Conservation (phyloP, 2,329 filamentous ascomycete species). For the Fusarium kyushuense region DNA sequence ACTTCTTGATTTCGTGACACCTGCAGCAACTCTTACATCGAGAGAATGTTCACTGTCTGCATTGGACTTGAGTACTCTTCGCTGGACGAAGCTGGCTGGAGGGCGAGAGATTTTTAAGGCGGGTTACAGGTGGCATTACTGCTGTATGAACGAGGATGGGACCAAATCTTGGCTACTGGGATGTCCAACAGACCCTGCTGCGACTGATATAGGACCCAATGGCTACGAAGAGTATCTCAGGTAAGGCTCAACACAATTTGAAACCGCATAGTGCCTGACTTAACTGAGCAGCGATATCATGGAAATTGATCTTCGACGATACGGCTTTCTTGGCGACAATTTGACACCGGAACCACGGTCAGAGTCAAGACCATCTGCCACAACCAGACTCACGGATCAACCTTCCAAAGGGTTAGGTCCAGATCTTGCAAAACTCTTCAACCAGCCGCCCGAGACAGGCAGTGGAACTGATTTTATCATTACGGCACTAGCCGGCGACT, state of each 20-base stretch:
- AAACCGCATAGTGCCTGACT: constrained; percentile 33
- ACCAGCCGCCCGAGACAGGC: constrained; percentile 83
- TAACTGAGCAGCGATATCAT: constrained; percentile 78
- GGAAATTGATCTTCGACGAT: constrained; percentile 90
- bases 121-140: constrained; percentile 98
- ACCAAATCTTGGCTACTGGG: constrained; percentile 98
- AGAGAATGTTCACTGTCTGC: constrained; percentile 92
- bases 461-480: constrained; percentile 92
- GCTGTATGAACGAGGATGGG: constrained; percentile 92
- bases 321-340: constrained; percentile 89
- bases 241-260: constrained; percentile 40
- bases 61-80: constrained; percentile 84
- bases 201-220: constrained; percentile 74
- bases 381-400: constrained; percentile 62
- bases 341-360: constrained; percentile 66
- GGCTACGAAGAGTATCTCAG: constrained; percentile 89
- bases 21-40: constrained; percentile 85
- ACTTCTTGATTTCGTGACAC: constrained; percentile 93
- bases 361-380: constrained; percentile 63
- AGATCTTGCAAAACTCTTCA: constrained; percentile 88
- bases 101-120: constrained; percentile 92
- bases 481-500: constrained; percentile 85
- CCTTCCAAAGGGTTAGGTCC: constrained; percentile 79
- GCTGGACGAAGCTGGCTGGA: constrained; percentile 96
- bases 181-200: constrained; percentile 79